Evolutionary conservation across 306 rosid species (phyloP).

Genomic region (Cyamopsis tetragonoloba): DNA sequence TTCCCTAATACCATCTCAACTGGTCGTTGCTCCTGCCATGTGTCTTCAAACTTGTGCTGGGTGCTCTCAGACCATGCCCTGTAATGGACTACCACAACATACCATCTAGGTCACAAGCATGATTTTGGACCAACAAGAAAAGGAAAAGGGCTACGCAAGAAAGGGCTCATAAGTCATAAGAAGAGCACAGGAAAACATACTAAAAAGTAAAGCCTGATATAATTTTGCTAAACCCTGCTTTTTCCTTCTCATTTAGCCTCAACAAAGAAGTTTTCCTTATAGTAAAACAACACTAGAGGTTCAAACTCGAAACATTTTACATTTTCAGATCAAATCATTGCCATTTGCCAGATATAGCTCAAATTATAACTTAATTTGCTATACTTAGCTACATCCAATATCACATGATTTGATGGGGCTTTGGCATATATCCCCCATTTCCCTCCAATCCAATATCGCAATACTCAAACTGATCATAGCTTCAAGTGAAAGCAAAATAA

Average conservation of each 20-base stretch:
- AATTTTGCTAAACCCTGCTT: neutral
- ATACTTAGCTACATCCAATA: neutral
- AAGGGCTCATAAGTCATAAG: slow-evolving; percentile 2
- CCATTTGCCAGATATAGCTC: neutral
- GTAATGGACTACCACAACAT: slow-evolving; percentile 64
- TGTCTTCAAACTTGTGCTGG: slow-evolving; percentile 89
- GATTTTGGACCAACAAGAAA: neutral
- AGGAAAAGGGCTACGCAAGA: slow-evolving; percentile 3
- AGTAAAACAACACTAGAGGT: slow-evolving; percentile 12
- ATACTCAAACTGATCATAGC: neutral
- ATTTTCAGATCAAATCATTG: neutral
- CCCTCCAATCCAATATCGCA: neutral
- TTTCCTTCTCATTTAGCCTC: neutral
- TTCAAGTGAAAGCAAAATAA: neutral
- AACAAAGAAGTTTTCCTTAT: neutral
- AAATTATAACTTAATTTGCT: neutral
- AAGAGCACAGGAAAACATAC: neutral
- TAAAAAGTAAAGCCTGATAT: neutral
- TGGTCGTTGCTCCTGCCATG: slow-evolving; percentile 86
- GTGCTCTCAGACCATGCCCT: slow-evolving; percentile 89
- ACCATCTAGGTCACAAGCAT: slow-evolving; percentile 17
- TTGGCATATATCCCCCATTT: neutral
- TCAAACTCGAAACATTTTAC: neutral
- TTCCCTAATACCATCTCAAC: slow-evolving; percentile 76
- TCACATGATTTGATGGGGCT: neutral